Evolutionary conservation across 2,329 filamentous ascomycete genomes (phyloP).

Genomic region (Penicillium sp.): DNA sequence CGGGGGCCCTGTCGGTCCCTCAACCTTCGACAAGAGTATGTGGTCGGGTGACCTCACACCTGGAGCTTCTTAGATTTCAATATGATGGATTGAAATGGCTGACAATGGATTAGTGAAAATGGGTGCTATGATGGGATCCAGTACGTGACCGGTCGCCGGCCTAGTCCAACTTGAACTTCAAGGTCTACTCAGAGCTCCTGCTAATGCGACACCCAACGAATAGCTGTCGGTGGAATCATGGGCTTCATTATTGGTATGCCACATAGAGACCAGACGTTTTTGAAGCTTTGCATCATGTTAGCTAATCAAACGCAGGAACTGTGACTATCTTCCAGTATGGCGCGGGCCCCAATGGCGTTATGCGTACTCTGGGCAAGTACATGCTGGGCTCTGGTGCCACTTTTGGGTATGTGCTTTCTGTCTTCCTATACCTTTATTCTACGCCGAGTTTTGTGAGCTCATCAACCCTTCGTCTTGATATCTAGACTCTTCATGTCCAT

Average conservation of each 20-base stretch:
- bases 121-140: constrained; percentile 97
- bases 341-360: constrained; percentile 88
- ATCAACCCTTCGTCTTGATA: not conserved
- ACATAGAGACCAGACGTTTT: not conserved
- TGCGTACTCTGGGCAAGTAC: constrained; percentile 92
- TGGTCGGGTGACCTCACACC: constrained; percentile 15
- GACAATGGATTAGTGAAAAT: constrained; percentile 75
- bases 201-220: constrained; percentile 25
- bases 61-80: not conserved
- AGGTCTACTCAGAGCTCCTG: constrained; percentile 6
- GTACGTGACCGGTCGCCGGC: constrained; percentile 63
- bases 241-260: constrained; percentile 91
- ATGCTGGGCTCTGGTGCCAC: constrained; percentile 95
- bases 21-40: constrained; percentile 72
- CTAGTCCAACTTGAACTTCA: not conserved
- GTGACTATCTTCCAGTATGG: constrained; percentile 96
- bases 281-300: not conserved
- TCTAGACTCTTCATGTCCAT: constrained; percentile 95
- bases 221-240: constrained; percentile 93
- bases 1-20: constrained; percentile 58
- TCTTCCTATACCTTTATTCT: not conserved
- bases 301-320: constrained; percentile 61
- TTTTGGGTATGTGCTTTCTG: constrained; percentile 74
- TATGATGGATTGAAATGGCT: constrained; percentile 19
- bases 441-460: not conserved